A percentile compares a stretch with the other conserved stretches of the same genome.
phyloP scores from a whole-genome alignment of 2,329 filamentous ascomycete genomes.

The Colletotrichum karsti region DNA sequence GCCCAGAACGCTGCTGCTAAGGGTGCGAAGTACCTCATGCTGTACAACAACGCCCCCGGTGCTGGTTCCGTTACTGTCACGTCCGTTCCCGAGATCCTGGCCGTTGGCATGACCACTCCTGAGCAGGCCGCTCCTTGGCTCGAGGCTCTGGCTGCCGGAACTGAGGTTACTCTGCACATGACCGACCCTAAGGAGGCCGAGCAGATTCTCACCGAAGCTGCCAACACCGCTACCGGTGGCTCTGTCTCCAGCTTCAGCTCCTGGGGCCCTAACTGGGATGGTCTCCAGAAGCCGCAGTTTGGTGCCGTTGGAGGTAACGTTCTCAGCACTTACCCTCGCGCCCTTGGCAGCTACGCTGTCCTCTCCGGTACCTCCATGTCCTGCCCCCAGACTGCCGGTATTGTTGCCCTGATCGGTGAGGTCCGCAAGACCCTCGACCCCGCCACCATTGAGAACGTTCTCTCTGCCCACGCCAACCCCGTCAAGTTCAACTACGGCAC shows the following conservation, averaged over 20 bases:
- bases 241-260: constrained; percentile 61
- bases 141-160: constrained; percentile 48
- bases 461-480: constrained; percentile 59
- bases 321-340: constrained; percentile 62
- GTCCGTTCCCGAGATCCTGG: constrained; percentile 41
- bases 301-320: constrained; percentile 66
- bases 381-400: constrained; percentile 62
- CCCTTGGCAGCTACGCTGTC: constrained; percentile 58
- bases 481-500: constrained; percentile 56
- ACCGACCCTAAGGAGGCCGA: constrained; percentile 46
- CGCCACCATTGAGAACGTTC: constrained; percentile 55
- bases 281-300: constrained; percentile 64
- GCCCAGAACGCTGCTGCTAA: constrained; percentile 58
- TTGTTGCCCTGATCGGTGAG: constrained; percentile 62
- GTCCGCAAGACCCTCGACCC: constrained; percentile 61
- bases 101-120: constrained; percentile 50
- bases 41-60: constrained; percentile 64
- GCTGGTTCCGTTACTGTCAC: constrained; percentile 44
- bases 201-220: constrained; percentile 40
- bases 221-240: constrained; percentile 57
- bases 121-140: constrained; percentile 54
- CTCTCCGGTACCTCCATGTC: constrained; percentile 69
- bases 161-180: constrained; percentile 54
- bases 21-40: constrained; percentile 68
- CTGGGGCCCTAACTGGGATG: constrained; percentile 70